Evolutionary conservation across 1,284 basidiomycete species (phyloP).

Genomic region (Sanguinoderma infundibulare): DNA sequence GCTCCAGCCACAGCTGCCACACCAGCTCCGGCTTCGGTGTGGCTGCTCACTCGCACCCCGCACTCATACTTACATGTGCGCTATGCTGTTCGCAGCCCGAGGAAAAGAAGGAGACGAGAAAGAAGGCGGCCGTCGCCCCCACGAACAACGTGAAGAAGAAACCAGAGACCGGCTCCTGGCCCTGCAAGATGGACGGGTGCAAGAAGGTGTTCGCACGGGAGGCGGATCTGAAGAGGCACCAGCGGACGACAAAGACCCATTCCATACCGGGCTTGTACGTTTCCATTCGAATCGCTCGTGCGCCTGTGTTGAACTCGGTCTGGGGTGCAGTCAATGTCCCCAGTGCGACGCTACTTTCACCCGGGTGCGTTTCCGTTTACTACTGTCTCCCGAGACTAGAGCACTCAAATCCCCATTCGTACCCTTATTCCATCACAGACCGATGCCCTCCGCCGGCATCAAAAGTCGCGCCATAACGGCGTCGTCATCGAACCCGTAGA

Average conservation of each 20-base stretch:
- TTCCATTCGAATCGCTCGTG: not conserved
- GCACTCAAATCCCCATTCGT: not conserved
- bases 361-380: slow-evolving; percentile 50
- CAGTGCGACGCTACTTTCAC: slow-evolving; percentile 81
- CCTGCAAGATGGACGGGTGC: slow-evolving; percentile 77
- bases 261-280: slow-evolving; percentile 73
- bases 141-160: slow-evolving; percentile 43
- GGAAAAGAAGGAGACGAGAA: slow-evolving; percentile 52
- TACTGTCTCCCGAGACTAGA: not conserved
- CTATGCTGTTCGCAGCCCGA: slow-evolving; percentile 39
- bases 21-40: slow-evolving; percentile 14
- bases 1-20: slow-evolving; percentile 34
- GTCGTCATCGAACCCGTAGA: slow-evolving; percentile 61
- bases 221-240: slow-evolving; percentile 78
- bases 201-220: slow-evolving; percentile 78
- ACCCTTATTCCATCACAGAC: slow-evolving; percentile 28
- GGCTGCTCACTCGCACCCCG: slow-evolving; percentile 10
- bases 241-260: slow-evolving; percentile 75
- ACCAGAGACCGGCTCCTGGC: slow-evolving; percentile 62
- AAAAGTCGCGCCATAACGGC: slow-evolving; percentile 69
- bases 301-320: slow-evolving; percentile 9
- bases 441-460: slow-evolving; percentile 42
- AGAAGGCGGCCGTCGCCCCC: slow-evolving; percentile 38
- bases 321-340: slow-evolving; percentile 59
- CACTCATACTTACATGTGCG: slow-evolving; percentile 20